Evolutionary conservation across 2,329 filamentous ascomycete species (phyloP), one percentile per base, ranked within the genome.

Genomic region (Ophiocordyceps robertsii): DNA sequence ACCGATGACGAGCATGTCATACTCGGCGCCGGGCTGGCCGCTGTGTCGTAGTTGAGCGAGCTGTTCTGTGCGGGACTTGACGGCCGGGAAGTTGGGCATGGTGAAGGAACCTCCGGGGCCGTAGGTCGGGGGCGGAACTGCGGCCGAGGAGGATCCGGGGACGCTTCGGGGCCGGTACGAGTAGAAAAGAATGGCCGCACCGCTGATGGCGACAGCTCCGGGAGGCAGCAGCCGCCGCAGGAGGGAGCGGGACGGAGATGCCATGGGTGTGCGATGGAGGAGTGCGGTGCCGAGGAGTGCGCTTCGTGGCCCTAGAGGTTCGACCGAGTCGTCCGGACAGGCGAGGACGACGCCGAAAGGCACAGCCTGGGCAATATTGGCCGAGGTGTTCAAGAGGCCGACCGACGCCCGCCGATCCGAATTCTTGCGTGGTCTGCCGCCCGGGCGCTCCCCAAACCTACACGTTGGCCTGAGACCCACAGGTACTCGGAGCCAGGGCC

Each of bases 1-100:
- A 44, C 84, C 84, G 53, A 90, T 85, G 53, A 92, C 69, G 49
- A 90, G 67, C 35, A 92, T 67, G 57, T 90, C 85, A 54, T 89
- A 90, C 41, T 76, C 60, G 85, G 80, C 33, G 74, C 60, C 84
- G 80, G 57, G 83, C 17, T 56, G 52, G 37, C 56, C 47, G 31
- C 44, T 47, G 19, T 54, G 55, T 12, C 61, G 56, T 13, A 67
- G 55, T 16, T 65, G 60, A 35, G 61, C 60, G 17, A 67, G 58
- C 52, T 66, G 63, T 21, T 64, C 78, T 10, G 72, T 64, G 50
- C 80, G 68, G 39, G 69, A 66, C 63, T 77, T 81, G 44, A 77
- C 65, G 42, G 63, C 65, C n/a, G 80, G 80, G 53, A 84, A 84
- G 32, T 68, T 68, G 13, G 80, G 81, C 35, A 82, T 73, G 49